Percentiles rank a stretch among this genome's conserved stretches.
phyloP scores from a whole-genome alignment of 2,329 filamentous ascomycete species.

The Mycosphaerella arachidis region DNA sequence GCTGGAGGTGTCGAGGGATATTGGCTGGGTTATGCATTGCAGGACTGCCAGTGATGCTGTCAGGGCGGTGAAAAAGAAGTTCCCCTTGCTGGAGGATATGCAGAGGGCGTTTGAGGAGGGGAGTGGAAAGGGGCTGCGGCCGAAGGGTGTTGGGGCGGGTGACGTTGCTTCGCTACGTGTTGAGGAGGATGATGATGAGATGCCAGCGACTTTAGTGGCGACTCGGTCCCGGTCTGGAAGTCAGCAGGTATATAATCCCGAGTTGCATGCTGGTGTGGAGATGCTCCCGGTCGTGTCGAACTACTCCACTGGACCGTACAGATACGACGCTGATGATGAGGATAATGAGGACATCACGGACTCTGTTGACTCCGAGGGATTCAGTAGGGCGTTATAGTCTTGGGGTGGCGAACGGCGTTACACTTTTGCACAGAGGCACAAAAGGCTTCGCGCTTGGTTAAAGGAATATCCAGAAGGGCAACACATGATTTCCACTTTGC shows the following conservation, averaged over 20 bases:
- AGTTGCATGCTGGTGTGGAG: not conserved
- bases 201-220: not conserved
- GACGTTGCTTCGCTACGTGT: not conserved
- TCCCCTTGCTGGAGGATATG: slow-evolving; percentile 16
- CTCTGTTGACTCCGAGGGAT: not conserved
- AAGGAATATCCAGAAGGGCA: not conserved
- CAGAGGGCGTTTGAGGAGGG: slow-evolving; percentile 11
- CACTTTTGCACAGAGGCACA: not conserved
- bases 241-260: not conserved
- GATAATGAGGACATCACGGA: not conserved
- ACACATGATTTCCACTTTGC: not conserved
- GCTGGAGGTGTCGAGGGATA: slow-evolving; percentile 11
- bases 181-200: not conserved
- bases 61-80: slow-evolving; percentile 7
- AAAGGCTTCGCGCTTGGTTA: not conserved
- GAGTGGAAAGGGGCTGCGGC: not conserved
- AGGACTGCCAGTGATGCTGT: slow-evolving; percentile 10
- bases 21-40: slow-evolving; percentile 11
- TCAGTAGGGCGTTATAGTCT: not conserved
- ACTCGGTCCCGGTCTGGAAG: not conserved
- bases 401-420: not conserved
- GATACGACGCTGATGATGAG: slow-evolving; percentile 19
- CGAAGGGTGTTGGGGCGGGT: not conserved
- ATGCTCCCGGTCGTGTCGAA: not conserved
- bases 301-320: not conserved